Base-by-base conservation (phyloP, 768 basidiomycete species). In the Phanerochaete carnosa region DNA sequence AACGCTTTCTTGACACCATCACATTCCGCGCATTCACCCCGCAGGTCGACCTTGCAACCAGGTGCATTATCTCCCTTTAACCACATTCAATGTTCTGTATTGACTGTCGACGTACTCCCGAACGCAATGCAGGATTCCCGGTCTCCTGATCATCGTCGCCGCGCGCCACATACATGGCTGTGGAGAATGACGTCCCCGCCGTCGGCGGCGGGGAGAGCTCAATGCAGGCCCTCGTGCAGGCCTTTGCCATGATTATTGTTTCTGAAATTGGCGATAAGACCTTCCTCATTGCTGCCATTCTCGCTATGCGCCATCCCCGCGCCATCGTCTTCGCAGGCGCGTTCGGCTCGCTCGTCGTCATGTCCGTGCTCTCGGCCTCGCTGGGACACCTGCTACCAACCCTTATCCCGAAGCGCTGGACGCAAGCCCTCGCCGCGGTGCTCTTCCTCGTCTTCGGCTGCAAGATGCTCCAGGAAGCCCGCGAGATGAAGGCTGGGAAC, bases 251-350 rank as follows among this genome's bases (percentile, higher is more conserved):
- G 88, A 98, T 97, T 68, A 89, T 98, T 33, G 80, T 90, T 70
- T 94, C 92, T 2, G 93, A 95, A 79, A 89, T 95, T 45, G 96
- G 96, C 25, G 96, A 98, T 85, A 97, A 98, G 73, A 98, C 96
- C 0, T 90, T 90, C 69, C 78, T 90, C 64, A 88, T 90, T 35
- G 89, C 96, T 52, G 94, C 95, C 77, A 93, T 87, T 69, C 90
- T 85, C 68, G 94, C 95, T 12, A 95, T 95, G 87, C 89, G 94
- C 7, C 94, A 97, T 71, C 88, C 94, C 1, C 88, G 95, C 23
- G 65, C 89, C 46, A 75, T 87, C 59, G 94, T 99, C 61, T 98
- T 98, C 70, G 79, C 80, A 0, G 97, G 95, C 32, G 95, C 97
- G 1, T 88, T 98, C 65, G 81, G 83, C 16, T 94, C 94, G 8